Percentiles rank a stretch among this genome's conserved stretches.
These are phyloP conservation scores for Penicillium glabrum DNA, from an alignment of 2,329 filamentous ascomycete species.

Conservation along the genomic window DNA sequence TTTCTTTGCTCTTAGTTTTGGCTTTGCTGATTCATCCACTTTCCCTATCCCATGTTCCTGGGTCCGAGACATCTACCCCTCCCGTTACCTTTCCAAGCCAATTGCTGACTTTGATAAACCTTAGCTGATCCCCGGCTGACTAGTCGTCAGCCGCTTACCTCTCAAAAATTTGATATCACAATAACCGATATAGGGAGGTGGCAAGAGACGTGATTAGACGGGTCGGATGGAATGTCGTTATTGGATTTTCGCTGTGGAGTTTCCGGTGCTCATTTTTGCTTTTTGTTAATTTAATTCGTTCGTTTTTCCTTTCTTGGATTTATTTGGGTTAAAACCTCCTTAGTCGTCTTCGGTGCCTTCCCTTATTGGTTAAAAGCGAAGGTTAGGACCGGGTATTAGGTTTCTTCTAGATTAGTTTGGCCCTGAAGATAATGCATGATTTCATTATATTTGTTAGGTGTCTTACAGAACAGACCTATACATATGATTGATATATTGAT, in stretches of 20 bases:
- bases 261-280: constrained; percentile 2
- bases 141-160: constrained; percentile 25
- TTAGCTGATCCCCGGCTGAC: constrained; percentile 26
- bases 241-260: constrained; percentile 7
- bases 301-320: neutral
- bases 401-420: neutral
- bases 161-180: constrained; percentile 34
- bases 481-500: neutral
- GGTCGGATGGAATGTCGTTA: neutral
- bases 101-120: constrained; percentile 16
- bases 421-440: neutral
- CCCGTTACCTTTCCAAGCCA: constrained; percentile 1
- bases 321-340: neutral
- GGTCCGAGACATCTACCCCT: neutral
- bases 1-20: neutral
- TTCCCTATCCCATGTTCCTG: neutral
- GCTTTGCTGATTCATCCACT: neutral
- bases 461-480: neutral
- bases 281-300: constrained; percentile 5
- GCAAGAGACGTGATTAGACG: constrained; percentile 20
- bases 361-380: neutral
- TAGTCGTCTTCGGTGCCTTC: neutral
- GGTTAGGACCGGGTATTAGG: neutral
- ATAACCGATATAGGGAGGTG: constrained; percentile 31
- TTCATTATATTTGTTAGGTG: neutral